Conservation (phyloP, 2,329 filamentous ascomycete species). For the Alternaria gaisen region DNA sequence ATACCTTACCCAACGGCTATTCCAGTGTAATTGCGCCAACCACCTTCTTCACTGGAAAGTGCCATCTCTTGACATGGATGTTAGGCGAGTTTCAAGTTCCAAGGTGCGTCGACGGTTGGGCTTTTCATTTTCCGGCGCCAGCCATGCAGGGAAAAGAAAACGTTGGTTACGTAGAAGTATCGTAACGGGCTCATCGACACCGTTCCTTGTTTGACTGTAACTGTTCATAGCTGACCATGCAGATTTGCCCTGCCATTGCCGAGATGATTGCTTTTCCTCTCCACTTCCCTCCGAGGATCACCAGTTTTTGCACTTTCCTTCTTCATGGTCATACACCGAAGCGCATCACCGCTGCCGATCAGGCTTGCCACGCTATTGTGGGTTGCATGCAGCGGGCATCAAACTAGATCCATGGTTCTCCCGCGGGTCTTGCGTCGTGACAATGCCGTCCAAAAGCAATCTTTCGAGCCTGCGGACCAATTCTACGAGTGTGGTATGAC, state of each 20-base stretch:
- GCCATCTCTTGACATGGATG: neutral
- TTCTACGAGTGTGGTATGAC: neutral
- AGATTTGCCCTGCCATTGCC: constrained; percentile 1
- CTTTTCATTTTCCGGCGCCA: neutral
- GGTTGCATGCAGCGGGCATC: constrained; percentile 5
- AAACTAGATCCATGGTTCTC: constrained; percentile 13
- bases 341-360: constrained; percentile 15
- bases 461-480: neutral
- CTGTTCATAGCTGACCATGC: constrained; percentile 6
- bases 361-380: constrained; percentile 4
- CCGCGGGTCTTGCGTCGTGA: neutral
- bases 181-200: neutral
- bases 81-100: constrained; percentile 8
- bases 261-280: constrained; percentile 3
- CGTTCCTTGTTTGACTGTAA: constrained; percentile 1
- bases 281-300: neutral
- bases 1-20: constrained; percentile 14
- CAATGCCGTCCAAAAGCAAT: constrained; percentile 7
- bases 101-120: constrained; percentile 1
- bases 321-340: neutral
- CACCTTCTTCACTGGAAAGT: neutral
- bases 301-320: constrained; percentile 1
- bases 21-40: constrained; percentile 10
- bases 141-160: constrained; percentile 3
- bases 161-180: neutral